Evolutionary conservation across 2,329 filamentous ascomycete genomes (phyloP).

Genomic region (Scedosporium dehoogii): DNA sequence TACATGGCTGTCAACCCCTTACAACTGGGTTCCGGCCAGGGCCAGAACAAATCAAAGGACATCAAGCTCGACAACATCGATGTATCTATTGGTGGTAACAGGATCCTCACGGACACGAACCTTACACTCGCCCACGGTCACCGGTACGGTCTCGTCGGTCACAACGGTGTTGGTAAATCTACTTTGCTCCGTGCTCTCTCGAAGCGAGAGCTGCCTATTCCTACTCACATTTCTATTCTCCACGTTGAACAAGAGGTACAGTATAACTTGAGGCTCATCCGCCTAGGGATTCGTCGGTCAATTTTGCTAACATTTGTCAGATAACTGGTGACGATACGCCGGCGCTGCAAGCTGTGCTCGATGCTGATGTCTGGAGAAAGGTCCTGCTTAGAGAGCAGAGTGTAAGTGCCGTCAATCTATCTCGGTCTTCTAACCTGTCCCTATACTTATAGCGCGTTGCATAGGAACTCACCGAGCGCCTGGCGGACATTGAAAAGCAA

Average conservation of each 20-base stretch:
- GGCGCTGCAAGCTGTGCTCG: slow-evolving; percentile 86
- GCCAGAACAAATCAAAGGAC: slow-evolving; percentile 88
- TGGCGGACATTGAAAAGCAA: slow-evolving; percentile 68
- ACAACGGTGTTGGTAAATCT: slow-evolving; percentile 98
- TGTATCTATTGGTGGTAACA: slow-evolving; percentile 77
- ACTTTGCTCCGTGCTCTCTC: slow-evolving; percentile 89
- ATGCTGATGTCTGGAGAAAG: slow-evolving; percentile 98
- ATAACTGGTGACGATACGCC: slow-evolving; percentile 93
- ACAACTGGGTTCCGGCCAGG: slow-evolving; percentile 62
- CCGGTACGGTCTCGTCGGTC: slow-evolving; percentile 92
- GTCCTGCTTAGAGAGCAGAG: slow-evolving; percentile 83
- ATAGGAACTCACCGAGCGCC: slow-evolving; percentile 64
- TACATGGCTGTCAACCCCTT: slow-evolving; percentile 99
- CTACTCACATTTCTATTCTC: slow-evolving; percentile 95
- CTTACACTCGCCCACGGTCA: slow-evolving; percentile 86
- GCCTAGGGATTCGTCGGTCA: neutral
- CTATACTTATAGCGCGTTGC: neutral
- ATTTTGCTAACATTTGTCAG: slow-evolving; percentile 28
- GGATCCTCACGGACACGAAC: slow-evolving; percentile 84
- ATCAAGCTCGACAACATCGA: slow-evolving; percentile 97
- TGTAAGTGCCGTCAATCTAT: slow-evolving; percentile 35
- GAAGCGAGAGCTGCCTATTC: slow-evolving; percentile 86
- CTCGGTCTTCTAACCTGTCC: neutral
- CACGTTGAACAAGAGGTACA: slow-evolving; percentile 93
- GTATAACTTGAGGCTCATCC: neutral